Percentiles rank a stretch among this genome's conserved stretches.
phyloP scores from a whole-genome alignment of 352 stramenopile genomes.

The Saprolegnia parasitica region DNA sequence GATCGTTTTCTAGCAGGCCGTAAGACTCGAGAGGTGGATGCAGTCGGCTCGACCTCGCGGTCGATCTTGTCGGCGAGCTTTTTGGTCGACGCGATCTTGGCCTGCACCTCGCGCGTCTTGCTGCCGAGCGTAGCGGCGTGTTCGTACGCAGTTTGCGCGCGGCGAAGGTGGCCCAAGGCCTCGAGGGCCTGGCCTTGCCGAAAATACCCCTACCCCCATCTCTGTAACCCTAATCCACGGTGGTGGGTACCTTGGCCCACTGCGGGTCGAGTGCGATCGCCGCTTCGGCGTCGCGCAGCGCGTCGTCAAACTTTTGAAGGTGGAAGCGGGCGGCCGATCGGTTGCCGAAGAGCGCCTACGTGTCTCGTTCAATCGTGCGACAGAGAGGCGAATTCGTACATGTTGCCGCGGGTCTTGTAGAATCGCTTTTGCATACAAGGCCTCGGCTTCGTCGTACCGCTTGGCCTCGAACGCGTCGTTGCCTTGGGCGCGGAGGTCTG shows the following conservation, averaged over 20 bases:
- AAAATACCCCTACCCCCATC: constrained; percentile 59
- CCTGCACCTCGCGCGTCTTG: constrained; percentile 20
- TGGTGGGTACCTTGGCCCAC: constrained; percentile 81
- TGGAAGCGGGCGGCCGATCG: constrained; percentile 77
- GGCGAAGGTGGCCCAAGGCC: constrained; percentile 7
- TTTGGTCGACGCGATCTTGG: constrained; percentile 18
- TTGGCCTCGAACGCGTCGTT: constrained; percentile 64
- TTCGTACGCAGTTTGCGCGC: constrained; percentile 24
- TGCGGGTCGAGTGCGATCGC: constrained; percentile 72
- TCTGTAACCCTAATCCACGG: not conserved
- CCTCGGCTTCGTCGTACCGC: constrained; percentile 42
- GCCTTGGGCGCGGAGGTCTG: constrained; percentile 45
- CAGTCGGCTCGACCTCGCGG: constrained; percentile 16
- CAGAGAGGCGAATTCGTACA: constrained; percentile 33
- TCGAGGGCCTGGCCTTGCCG: constrained; percentile 51
- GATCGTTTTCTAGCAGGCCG: not conserved
- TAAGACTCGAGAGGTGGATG: not conserved
- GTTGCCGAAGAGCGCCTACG: constrained; percentile 78
- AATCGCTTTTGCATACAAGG: constrained; percentile 60
- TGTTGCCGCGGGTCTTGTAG: constrained; percentile 43
- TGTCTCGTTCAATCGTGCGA: not conserved
- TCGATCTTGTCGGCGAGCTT: constrained; percentile 23
- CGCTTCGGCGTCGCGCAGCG: constrained; percentile 77
- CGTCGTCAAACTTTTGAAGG: constrained; percentile 59
- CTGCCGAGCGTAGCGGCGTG: constrained; percentile 10